Percentiles rank a stretch among this genome's conserved stretches.
Conservation (phyloP, 108 stramenopile species). For the Mediolabrus comicus region DNA sequence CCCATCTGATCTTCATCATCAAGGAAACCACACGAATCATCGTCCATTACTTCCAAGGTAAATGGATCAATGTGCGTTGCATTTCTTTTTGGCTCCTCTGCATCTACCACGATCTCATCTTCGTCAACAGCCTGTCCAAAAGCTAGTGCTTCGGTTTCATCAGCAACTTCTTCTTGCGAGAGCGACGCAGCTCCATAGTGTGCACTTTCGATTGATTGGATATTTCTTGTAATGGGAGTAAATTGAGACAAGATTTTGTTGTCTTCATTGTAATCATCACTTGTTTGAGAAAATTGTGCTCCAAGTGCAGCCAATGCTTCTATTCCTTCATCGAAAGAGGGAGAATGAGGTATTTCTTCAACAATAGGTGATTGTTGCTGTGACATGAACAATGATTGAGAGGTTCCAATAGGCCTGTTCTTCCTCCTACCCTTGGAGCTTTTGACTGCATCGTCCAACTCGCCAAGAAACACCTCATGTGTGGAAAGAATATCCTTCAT, state of each 20-base stretch:
- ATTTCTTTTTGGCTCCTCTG: slow-evolving; percentile 19
- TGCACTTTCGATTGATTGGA: background rate
- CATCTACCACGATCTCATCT: slow-evolving; percentile 44
- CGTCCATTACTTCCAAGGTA: slow-evolving; percentile 33
- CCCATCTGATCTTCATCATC: slow-evolving; percentile 55
- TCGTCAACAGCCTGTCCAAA: slow-evolving; percentile 67
- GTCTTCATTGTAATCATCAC: slow-evolving; percentile 8
- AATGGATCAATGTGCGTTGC: slow-evolving; percentile 64
- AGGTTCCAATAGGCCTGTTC: background rate
- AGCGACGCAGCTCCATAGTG: slow-evolving; percentile 46
- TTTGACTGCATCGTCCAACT: slow-evolving; percentile 24
- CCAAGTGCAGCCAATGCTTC: slow-evolving; percentile 56
- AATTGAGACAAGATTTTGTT: background rate
- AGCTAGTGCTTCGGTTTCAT: slow-evolving; percentile 25
- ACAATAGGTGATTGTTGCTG: background rate
- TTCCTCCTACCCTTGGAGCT: background rate
- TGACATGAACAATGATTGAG: background rate
- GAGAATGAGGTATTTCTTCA: background rate
- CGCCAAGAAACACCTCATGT: slow-evolving; percentile 26
- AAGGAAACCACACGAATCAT: slow-evolving; percentile 27
- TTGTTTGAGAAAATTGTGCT: slow-evolving; percentile 43
- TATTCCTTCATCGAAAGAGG: slow-evolving; percentile 51
- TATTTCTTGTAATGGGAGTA: slow-evolving; percentile 4
- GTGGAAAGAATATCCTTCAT: slow-evolving; percentile 58
- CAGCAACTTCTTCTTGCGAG: slow-evolving; percentile 50